Base-by-base conservation (phyloP, 2,329 filamentous ascomycete genomes). In the Xylaria sp. region DNA sequence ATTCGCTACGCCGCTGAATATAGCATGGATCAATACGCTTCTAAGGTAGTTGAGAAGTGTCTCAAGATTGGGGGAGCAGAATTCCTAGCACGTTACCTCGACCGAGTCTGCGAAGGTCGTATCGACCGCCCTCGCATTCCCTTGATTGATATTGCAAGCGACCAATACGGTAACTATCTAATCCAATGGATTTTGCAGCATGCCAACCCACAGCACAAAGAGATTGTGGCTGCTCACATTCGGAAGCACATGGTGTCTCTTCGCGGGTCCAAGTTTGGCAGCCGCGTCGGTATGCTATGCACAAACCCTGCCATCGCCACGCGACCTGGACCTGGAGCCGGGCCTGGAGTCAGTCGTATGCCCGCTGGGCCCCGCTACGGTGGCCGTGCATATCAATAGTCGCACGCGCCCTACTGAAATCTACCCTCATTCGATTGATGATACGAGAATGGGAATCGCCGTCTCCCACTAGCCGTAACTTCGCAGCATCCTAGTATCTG, bases 241-340 rank as follows among this genome's bases (percentile, higher is more conserved):
- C 92, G 93, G 75, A 98, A 98, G 87, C 96, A 99, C 81, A 99
- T 99, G 96, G 96, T 99, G 8, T 99, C 96, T 65, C 91, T 99
- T 57, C 93, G 96, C 69, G 96, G 96, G 65, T 98, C 96, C 77
- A 99, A 99, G 81, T 99, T 98, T 79, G 96, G 96, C 69, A 99
- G 96, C 68, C 93, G 96, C 66, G 96, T 99, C 70, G 96, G 96
- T 36, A 98, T 99, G 95, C 91, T 99, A 63, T 99, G 97, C 84
- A 97, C 93, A 82, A 98, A 98, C 81, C 95, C 94, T 45, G 93
- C 93, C 56, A 89, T 94, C 74, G 88, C 92, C 61, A 98, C 94
- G 74, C 93, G 94, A 64, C 94, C 95, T 69, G 95, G 94, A 50
- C 93, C 94, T 72, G 92, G 93, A 34, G 88, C 90, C 73, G 92